Evolutionary conservation across 305 asterid genomes (phyloP).

Genomic region (Solanum hybrid): DNA sequence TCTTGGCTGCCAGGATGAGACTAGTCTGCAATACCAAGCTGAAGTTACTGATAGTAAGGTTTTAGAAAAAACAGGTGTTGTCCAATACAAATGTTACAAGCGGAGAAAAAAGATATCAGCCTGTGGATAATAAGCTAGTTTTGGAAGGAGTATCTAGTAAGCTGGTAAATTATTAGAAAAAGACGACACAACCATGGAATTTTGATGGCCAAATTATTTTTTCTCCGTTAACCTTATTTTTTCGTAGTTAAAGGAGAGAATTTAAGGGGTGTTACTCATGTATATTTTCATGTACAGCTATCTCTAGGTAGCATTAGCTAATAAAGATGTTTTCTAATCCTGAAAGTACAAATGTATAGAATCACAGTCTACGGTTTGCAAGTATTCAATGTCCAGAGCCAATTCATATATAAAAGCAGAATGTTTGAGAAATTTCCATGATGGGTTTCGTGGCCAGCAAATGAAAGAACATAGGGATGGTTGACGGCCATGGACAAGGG

Average conservation of each 20-base stretch:
- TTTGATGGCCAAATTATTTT: background rate
- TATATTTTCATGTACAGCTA: background rate
- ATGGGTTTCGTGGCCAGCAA: background rate
- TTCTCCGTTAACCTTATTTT: background rate
- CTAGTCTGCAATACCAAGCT: background rate
- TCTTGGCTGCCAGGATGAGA: background rate
- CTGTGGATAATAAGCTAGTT: conserved; percentile 16
- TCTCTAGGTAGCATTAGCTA: background rate
- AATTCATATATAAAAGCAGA: background rate
- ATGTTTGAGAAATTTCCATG: background rate
- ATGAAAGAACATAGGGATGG: background rate
- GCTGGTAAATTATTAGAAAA: background rate
- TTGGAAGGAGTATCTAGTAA: background rate
- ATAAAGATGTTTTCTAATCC: background rate
- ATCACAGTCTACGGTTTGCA: background rate
- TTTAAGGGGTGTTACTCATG: background rate
- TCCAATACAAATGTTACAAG: conserved; percentile 36
- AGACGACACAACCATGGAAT: background rate
- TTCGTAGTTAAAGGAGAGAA: background rate
- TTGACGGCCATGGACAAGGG: background rate
- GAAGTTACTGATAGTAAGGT: conserved; percentile 8
- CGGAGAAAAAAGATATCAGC: conserved; percentile 31
- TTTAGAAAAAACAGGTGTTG: conserved; percentile 3
- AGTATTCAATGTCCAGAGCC: background rate
- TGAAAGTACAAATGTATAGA: background rate